Conservation (phyloP, 768 basidiomycete species). For the Peribolospora kevripleyi region DNA sequence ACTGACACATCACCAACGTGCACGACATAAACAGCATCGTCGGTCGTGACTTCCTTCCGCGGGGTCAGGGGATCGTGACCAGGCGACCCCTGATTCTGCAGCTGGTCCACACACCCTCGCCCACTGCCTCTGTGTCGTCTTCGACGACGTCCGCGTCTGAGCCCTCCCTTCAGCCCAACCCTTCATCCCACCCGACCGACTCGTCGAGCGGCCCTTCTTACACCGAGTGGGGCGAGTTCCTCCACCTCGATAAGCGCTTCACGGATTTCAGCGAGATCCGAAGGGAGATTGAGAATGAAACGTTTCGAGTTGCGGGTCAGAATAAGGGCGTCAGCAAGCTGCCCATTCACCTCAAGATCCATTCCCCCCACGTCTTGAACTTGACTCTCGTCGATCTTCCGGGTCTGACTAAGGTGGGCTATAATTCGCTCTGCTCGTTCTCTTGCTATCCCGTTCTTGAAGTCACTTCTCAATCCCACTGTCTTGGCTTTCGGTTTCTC, state of each 20-base stretch:
- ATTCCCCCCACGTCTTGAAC: slow-evolving; percentile 83
- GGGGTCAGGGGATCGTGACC: slow-evolving; percentile 64
- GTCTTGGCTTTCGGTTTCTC: not conserved
- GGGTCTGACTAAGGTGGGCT: slow-evolving; percentile 69
- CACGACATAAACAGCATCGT: slow-evolving; percentile 40
- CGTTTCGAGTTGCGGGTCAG: slow-evolving; percentile 73
- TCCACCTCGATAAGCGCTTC: slow-evolving; percentile 85
- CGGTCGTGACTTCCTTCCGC: slow-evolving; percentile 35
- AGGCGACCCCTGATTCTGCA: slow-evolving; percentile 85
- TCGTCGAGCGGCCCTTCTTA: not conserved
- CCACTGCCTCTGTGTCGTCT: slow-evolving; percentile 23
- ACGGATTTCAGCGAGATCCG: slow-evolving; percentile 89
- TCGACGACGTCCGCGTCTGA: slow-evolving; percentile 9
- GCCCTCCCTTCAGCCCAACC: slow-evolving; percentile 19
- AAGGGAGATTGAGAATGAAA: slow-evolving; percentile 94
- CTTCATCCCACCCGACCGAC: slow-evolving; percentile 7
- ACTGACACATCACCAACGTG: not conserved
- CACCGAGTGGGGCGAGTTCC: slow-evolving; percentile 81
- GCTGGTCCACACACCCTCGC: slow-evolving; percentile 64
- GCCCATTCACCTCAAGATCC: slow-evolving; percentile 85
- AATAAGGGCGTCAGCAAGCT: slow-evolving; percentile 95
- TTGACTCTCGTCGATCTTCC: slow-evolving; percentile 90
- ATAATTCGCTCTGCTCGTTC: not conserved
- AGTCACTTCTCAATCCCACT: not conserved
- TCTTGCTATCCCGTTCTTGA: not conserved